Percentiles rank a stretch among this genome's conserved stretches.
phyloP scores from a whole-genome alignment of 257 asterid species.

The Gentiana dahurica region DNA sequence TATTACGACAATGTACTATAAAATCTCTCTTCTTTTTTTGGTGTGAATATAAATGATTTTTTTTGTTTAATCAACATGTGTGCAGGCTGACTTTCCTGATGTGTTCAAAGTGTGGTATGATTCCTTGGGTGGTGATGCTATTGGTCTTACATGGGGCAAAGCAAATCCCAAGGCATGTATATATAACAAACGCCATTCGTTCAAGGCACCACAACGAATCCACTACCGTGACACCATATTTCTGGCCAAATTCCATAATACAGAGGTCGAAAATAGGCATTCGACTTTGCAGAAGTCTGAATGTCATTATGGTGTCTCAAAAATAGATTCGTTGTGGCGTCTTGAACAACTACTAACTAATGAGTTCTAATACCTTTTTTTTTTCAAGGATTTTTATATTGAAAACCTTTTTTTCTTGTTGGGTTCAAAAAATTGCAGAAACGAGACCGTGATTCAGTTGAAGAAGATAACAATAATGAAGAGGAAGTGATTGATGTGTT shows the following conservation, averaged over 20 bases:
- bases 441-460: constrained; percentile 43
- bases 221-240: too few species aligned
- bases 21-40: too few species aligned
- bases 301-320: too few species aligned
- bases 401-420: not conserved
- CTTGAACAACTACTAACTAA: too few species aligned
- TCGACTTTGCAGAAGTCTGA: too few species aligned
- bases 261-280: too few species aligned
- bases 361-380: not conserved
- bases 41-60: too few species aligned
- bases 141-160: constrained; percentile 75
- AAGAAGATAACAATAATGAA: constrained; percentile 15
- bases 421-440: constrained; percentile 41
- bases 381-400: not conserved
- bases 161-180: constrained; percentile 44
- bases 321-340: too few species aligned
- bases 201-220: too few species aligned
- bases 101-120: constrained; percentile 86
- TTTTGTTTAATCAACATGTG: constrained; percentile 1
- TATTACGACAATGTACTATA: too few species aligned
- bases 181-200: not conserved
- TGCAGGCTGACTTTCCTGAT: constrained; percentile 62
- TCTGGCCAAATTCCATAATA: too few species aligned
- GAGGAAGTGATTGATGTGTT: constrained; percentile 33
- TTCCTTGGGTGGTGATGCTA: constrained; percentile 84